Evolutionary conservation across 208 protist genomes (phyloP), one percentile per base, ranked within the genome.

Genomic region (Trypanosoma lewisi): DNA sequence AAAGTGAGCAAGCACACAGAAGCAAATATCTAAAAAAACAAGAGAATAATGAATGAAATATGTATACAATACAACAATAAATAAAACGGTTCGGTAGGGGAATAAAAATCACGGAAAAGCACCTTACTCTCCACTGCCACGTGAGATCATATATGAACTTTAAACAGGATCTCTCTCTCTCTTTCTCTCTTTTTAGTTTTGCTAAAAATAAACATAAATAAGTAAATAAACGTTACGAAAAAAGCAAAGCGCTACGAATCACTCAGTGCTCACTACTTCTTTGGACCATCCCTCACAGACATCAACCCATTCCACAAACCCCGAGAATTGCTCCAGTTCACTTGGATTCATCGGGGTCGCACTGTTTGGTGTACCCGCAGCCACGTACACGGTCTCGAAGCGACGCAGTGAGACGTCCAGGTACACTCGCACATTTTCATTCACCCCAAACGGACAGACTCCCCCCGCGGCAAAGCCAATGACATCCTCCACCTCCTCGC

Each of bases 251-350:
- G 11, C 16, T 9, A 31, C 36, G 1, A 19, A 9, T 37, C 8
- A 6, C 0, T 44, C 28, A 33, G 52, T 33, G 31, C 21, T 34
- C 31, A 23, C 12, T 34, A 0, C 4, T 23, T 48, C 33, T 23
- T 60, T 7, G 28, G 16, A 9, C 52, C 54, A 68, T 0, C 54
- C 63, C 11, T 68, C 63, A 25, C 63, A 62, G 12, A 91, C 51
- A 59, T 91, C 76, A 12, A 86, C 77, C 84, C 84, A 91, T 75
- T 87, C 84, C 19, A 87, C 73, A 70, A 82, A 77, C 49, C 80
- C 75, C 2, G 74, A 71, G 72, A 82, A 84, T 41, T 61, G 47
- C 68, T 85, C 81, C 50, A 91, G 70, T 60, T 91, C 84, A 1
- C 75, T 75, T 1, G 67, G 41, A n/a, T 54, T 77, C 42, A 91